Evolutionary conservation across 106 monocot genomes (phyloP), one percentile per base, ranked within the genome.

Genomic region (Dioscorea dumetorum): DNA sequence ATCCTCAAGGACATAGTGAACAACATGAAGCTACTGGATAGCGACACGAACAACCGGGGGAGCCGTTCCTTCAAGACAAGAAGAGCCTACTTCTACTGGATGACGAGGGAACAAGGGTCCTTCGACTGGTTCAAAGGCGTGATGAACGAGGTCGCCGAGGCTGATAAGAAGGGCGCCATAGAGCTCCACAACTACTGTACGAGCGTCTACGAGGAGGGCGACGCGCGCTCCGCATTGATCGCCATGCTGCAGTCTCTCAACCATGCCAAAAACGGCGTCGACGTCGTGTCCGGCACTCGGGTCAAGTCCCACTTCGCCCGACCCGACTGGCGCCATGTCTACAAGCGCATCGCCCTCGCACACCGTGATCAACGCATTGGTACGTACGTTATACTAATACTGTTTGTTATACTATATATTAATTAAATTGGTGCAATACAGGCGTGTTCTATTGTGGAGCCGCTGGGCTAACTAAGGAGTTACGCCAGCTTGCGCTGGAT

Each of bases 41-140:
- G 12, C 17, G 70, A 61, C 56, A 31, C 49, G 60, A 51, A 8
- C 11, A 32, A 17, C 56, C 48, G 23, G 4, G 12, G 48, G 13
- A 33, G 16, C 6, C 16, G 49, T 10, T 60, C 73, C 13, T 91
- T 91, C 78, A 83, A 65, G 77, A 88, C 88, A 0, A 49, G 75
- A 31, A 62, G 83, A 0, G 95, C 91, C 0, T 95, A 95, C 63
- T 95, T 95, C 83, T 95, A 91, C 74, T 95, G 94, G 94, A 79
- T 88, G 64, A 95, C 94, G 10, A 67, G 94, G 19, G 94, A 91
- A 80, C 88, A 95, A 63, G 88, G 91, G 13, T 88, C 90, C 33
- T 95, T 95, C 78, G 94, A 95, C 56, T 95, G 94, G 94, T 95
- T 95, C 85, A 73, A 73, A 17, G 91, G 91, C 22, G 94, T 95